Conservation (phyloP, 2,329 filamentous ascomycete species). For the Elsinoe batatas region DNA sequence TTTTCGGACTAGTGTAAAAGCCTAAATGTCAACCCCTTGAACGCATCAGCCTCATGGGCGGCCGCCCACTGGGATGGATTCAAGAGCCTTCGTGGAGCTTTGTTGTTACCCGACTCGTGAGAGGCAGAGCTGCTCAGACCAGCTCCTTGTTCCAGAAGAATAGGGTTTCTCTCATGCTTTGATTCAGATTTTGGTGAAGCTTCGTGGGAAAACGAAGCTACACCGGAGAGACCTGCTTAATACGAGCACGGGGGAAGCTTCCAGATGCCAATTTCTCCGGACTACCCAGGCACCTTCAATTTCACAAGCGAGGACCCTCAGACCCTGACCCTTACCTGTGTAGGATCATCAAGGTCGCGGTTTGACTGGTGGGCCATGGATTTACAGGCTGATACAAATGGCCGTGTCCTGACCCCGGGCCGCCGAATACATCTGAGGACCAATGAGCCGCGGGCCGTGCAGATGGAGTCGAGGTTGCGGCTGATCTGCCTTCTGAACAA, state of each 20-base stretch:
- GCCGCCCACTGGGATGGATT: constrained; percentile 5
- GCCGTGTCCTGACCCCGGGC: constrained; percentile 6
- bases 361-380: constrained; percentile 5
- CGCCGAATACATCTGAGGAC: constrained; percentile 1
- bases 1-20: constrained; percentile 3
- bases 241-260: constrained; percentile 6
- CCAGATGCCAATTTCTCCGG: constrained; percentile 3
- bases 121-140: constrained; percentile 6
- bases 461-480: neutral
- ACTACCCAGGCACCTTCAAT: constrained; percentile 6
- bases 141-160: neutral
- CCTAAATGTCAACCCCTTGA: constrained; percentile 10
- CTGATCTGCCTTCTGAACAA: constrained; percentile 7
- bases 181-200: neutral
- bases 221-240: neutral
- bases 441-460: neutral
- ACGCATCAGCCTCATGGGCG: constrained; percentile 12
- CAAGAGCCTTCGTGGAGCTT: constrained; percentile 4
- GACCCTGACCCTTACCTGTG: neutral
- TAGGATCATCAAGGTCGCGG: constrained; percentile 6
- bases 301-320: neutral
- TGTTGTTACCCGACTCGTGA: constrained; percentile 3
- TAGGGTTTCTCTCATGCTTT: neutral
- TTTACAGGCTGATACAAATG: constrained; percentile 9
- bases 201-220: neutral